Percentiles rank a stretch among this genome's conserved stretches.
Conservation (phyloP, 2,329 filamentous ascomycete species). For the Verticillium nonalfalfae region DNA sequence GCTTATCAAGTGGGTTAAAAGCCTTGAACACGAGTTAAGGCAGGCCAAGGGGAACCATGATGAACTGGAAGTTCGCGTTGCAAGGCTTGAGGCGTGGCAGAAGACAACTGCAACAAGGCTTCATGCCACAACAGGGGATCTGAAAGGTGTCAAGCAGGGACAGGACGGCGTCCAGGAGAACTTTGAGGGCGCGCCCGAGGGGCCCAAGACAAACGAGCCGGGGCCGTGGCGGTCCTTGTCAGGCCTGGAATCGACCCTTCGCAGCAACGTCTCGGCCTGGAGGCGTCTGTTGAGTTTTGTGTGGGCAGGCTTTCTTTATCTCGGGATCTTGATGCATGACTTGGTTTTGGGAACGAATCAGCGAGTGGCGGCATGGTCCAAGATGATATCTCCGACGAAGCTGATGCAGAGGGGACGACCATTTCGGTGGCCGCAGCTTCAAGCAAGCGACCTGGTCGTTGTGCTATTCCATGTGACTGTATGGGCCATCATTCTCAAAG, state of each 20-base stretch:
- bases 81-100: no score
- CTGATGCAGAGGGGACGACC: neutral
- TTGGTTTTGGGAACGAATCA: neutral
- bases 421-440: neutral
- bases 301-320: neutral
- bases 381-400: neutral
- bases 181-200: neutral
- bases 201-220: neutral
- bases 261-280: neutral
- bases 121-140: no score
- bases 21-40: no score
- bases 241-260: neutral
- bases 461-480: neutral
- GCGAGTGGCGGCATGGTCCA: neutral
- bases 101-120: no score
- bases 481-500: neutral
- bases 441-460: neutral
- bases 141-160: no score
- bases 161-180: no score
- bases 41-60: no score
- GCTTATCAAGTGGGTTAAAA: no score
- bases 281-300: neutral
- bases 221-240: neutral
- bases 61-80: no score
- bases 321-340: neutral